These are phyloP conservation scores for Monilinia laxa DNA, from an alignment of 2,329 filamentous ascomycete genomes.

Conservation along the genomic window DNA sequence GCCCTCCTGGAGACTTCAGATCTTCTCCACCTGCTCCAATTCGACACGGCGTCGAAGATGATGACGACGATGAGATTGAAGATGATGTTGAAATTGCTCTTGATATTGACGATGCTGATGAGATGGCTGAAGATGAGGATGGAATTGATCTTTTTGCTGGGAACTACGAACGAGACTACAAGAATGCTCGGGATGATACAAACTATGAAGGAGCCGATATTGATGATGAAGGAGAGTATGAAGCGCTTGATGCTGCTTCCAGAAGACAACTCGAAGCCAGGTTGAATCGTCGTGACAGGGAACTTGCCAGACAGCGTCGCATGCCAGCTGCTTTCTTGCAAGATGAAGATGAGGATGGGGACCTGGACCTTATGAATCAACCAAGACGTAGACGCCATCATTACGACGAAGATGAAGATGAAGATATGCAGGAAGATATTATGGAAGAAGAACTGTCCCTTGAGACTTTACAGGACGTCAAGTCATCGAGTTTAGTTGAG, in stretches of 20 bases:
- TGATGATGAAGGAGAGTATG: conserved; percentile 76
- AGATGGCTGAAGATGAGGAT: conserved; percentile 78
- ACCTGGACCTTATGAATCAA: conserved; percentile 82
- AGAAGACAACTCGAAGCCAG: conserved; percentile 71
- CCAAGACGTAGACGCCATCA: conserved; percentile 81
- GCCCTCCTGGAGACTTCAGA: conserved; percentile 54
- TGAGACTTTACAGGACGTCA: conserved; percentile 88
- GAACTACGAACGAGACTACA: conserved; percentile 71
- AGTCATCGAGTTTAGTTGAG: conserved; percentile 87
- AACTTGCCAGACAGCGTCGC: conserved; percentile 63
- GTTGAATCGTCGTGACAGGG: conserved; percentile 71
- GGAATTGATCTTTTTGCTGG: conserved; percentile 76
- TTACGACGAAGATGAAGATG: conserved; percentile 93
- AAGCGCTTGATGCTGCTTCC: conserved; percentile 63
- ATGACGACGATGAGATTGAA: conserved; percentile 68
- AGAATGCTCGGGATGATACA: conserved; percentile 61
- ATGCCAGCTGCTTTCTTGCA: conserved; percentile 73
- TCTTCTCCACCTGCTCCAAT: conserved; percentile 63
- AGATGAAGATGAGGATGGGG: conserved; percentile 76
- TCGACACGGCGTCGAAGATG: conserved; percentile 61
- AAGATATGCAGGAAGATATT: conserved; percentile 87
- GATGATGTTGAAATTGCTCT: conserved; percentile 71
- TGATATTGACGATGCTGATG: conserved; percentile 74
- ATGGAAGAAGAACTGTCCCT: conserved; percentile 95
- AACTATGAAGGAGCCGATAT: conserved; percentile 69